Percentiles rank a stretch among this genome's conserved stretches.
phyloP scores from a whole-genome alignment of 1,284 basidiomycete genomes.

The Papiliotrema nemorosa region DNA sequence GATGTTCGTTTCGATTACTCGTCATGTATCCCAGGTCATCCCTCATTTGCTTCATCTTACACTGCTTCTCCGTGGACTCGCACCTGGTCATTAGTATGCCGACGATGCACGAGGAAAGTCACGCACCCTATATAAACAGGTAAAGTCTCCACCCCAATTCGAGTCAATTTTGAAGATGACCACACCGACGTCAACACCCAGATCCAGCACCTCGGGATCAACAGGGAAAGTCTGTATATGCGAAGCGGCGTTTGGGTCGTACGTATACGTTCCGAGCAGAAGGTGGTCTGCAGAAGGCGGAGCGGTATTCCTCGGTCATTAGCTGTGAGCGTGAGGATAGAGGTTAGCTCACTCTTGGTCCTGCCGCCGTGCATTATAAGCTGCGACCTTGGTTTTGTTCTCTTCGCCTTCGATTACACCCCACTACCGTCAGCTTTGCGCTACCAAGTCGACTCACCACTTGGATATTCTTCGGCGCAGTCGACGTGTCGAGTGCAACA shows the following conservation, averaged over 20 bases:
- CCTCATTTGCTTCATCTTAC: too few species aligned
- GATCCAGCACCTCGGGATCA: slow-evolving; percentile 59
- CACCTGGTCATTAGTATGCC: background rate
- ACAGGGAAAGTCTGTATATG: slow-evolving; percentile 86
- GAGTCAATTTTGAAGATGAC: slow-evolving; percentile 72
- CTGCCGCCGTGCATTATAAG: slow-evolving; percentile 20
- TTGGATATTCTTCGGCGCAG: slow-evolving; percentile 80
- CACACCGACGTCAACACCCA: slow-evolving; percentile 73
- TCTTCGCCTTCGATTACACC: slow-evolving; percentile 71
- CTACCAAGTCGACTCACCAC: slow-evolving; percentile 34
- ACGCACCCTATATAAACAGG: slow-evolving; percentile 81
- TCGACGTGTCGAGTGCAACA: slow-evolving; percentile 69
- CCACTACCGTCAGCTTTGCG: slow-evolving; percentile 56
- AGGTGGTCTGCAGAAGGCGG: slow-evolving; percentile 59
- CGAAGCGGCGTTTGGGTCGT: slow-evolving; percentile 65
- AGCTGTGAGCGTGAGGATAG: background rate
- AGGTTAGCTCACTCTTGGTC: slow-evolving; percentile 20
- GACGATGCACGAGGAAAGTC: background rate
- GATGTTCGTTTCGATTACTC: too few species aligned
- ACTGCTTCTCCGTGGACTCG: slow-evolving; percentile 19
- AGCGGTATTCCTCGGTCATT: slow-evolving; percentile 34
- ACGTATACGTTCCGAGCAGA: slow-evolving; percentile 72
- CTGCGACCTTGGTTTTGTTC: slow-evolving; percentile 60
- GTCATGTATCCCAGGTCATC: too few species aligned
- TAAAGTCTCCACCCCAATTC: slow-evolving; percentile 86